Base-by-base conservation (phyloP, 306 rosid species). In the Arachis hypogaea region DNA sequence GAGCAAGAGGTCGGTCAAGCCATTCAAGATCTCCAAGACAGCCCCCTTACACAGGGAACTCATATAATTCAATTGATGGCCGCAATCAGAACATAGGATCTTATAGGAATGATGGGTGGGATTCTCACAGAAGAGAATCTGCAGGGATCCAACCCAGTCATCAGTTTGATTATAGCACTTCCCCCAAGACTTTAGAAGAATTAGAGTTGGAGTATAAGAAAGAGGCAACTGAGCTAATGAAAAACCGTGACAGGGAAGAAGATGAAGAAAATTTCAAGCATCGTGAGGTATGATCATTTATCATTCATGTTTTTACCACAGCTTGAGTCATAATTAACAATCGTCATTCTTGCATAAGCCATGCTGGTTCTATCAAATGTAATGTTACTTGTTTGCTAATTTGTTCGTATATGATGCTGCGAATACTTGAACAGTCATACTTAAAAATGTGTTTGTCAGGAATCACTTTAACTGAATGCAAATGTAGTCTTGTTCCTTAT, bases 221-320 rank as follows among this genome's bases (percentile, higher is more conserved):
- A 49, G 96, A 92, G 81, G 96, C 92, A 18, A 62, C 59, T 58
- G 98, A 89, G 90, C 90, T 95, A 59, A 89, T 68, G 77, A 88
- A 82, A 81, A 82, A 83, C 41, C 88, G 92, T 62, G 96, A 95
- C 83, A 88, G 87, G 73, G 99, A 92, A 85, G 99, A 90, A 86
- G 98, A 92, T 85, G 97, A 92, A 77, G 99, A 95, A 82, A 92
- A 88, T 77, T 83, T 83, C 74, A 90, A 79, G 88, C 97, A 95
- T 82, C 95, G 98, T 45, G 98, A 92, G 99, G 99, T 95, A 87
- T 77, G 84, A 50, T 62, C 52, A 66, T 28, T 68, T 45, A 40
- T 45, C 7, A 56, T 69, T 18, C 50, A 51, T 57, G 45, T 36
- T 28, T 68, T 68, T 28, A 59, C 57, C 71, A 62, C 67, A 69